Evolutionary conservation across 1,284 basidiomycete genomes (phyloP).

Genomic region (Gomphus bonarii): DNA sequence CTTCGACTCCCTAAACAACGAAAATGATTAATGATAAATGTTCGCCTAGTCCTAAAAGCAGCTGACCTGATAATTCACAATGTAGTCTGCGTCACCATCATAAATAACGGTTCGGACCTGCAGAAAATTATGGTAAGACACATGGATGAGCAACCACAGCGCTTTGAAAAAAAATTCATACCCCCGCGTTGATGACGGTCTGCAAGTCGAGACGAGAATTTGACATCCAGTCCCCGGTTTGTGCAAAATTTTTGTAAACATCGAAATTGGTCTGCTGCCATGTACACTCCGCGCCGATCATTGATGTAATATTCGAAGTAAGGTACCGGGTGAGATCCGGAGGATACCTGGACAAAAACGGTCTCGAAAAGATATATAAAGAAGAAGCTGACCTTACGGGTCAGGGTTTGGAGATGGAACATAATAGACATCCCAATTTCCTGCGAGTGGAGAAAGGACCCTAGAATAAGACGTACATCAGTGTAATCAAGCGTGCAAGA

Average conservation of each 20-base stretch:
- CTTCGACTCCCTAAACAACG: slow-evolving; percentile 38
- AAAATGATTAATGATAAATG: neutral
- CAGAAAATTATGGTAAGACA: neutral
- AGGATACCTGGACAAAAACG: slow-evolving; percentile 25
- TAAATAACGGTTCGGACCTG: slow-evolving; percentile 12
- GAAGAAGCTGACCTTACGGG: slow-evolving; percentile 21
- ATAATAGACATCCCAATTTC: slow-evolving; percentile 42
- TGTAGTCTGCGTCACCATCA: slow-evolving; percentile 34
- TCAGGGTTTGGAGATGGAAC: slow-evolving; percentile 39
- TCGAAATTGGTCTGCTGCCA: slow-evolving; percentile 36
- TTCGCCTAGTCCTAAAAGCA: neutral
- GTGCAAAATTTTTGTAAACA: slow-evolving; percentile 46
- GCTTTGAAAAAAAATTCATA: slow-evolving; percentile 27
- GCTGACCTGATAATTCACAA: slow-evolving; percentile 35
- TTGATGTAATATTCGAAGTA: slow-evolving; percentile 20
- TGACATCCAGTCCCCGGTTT: slow-evolving; percentile 56
- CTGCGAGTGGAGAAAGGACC: slow-evolving; percentile 38
- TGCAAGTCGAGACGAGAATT: slow-evolving; percentile 45
- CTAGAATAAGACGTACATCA: neutral
- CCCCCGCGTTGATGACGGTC: slow-evolving; percentile 49
- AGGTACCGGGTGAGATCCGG: slow-evolving; percentile 37
- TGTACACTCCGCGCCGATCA: slow-evolving; percentile 39
- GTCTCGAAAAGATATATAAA: neutral
- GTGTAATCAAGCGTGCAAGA: neutral
- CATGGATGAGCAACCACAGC: neutral